Base-by-base conservation (phyloP, 2,329 filamentous ascomycete species). In the Botrytis medusae region DNA sequence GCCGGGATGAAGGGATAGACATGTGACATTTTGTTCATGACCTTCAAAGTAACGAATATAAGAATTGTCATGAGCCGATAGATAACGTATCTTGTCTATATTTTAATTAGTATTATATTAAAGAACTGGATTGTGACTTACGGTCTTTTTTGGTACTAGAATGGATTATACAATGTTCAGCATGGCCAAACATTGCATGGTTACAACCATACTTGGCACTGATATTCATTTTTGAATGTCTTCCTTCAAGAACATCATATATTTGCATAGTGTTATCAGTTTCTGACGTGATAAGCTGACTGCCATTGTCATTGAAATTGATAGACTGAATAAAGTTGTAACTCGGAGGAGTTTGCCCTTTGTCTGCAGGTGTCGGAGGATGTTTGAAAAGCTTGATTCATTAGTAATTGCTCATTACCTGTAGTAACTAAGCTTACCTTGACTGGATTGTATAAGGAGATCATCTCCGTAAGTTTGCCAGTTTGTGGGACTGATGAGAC, bases 131-230 rank as follows among this genome's bases (percentile, higher is more conserved):
- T 57, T n/a, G 18, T 64, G 46, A 75, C 84, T 75, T 85, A 94
- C 92, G 89, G 80, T 99, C 97, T 78, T 97, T 90, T 81, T 97
- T 98, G 20, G 96, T 99, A 81, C 93, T 97, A 69, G 96, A 95
- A 80, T 98, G 98, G 74, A 99, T 91, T 80, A 99, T 94, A 81
- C 93, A 95, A n/a, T 77, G 77, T 44, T 91, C 91, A 74, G 95
- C 93, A 81, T 98, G 96, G 1, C 95, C 97, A 82, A 98, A 99
- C 78, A 93, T 92, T 54, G 96, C 96, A 72, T 98, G 88, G 81
- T 97, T 96, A 29, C 94, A 94, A 74, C 96, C 96, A 79, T 99
- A 99, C 82, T 99, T 99, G 81, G 98, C 97, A 84, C 93, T 97
- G 69, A 97, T 90, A 64, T 98, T 87, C 74, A 91, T 92, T 84